phyloP scores from a whole-genome alignment of 2,329 filamentous ascomycete species.

The Neurospora sp. region DNA sequence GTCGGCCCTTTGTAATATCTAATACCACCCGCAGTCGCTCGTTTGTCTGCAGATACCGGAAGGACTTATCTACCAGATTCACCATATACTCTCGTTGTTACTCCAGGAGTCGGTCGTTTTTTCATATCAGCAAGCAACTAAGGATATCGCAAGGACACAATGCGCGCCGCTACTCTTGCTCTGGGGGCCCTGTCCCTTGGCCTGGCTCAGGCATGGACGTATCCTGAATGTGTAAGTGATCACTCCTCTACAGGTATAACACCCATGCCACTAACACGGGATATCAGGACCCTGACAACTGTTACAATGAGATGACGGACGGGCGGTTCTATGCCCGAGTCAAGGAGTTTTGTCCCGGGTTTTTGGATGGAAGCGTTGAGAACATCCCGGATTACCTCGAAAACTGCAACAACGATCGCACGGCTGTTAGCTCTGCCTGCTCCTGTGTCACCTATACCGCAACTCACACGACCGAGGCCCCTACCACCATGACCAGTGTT shows the following conservation, averaged over 20 bases:
- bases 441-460: conserved; percentile 19
- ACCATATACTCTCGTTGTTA: not conserved
- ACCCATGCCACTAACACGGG: not conserved
- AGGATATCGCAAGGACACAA: conserved; percentile 3
- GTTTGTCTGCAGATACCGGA: not conserved
- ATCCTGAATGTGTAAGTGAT: conserved; percentile 16
- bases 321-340: conserved; percentile 10
- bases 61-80: not conserved
- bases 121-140: not conserved
- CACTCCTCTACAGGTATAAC: not conserved
- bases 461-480: conserved; percentile 2
- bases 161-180: conserved; percentile 14
- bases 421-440: conserved; percentile 20
- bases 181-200: conserved; percentile 15
- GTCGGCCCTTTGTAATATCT: not conserved
- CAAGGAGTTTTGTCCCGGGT: conserved; percentile 15
- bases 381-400: conserved; percentile 17
- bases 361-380: conserved; percentile 15
- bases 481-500: not conserved
- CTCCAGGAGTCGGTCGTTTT: not conserved
- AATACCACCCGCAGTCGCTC: not conserved
- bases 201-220: conserved; percentile 13
- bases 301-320: conserved; percentile 18
- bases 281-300: conserved; percentile 16
- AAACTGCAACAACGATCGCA: conserved; percentile 15